Percentiles rank a stretch among this genome's conserved stretches.
Evolutionary conservation across 2,329 filamentous ascomycete genomes (phyloP).

Genomic region (Lanzia echinophila): DNA sequence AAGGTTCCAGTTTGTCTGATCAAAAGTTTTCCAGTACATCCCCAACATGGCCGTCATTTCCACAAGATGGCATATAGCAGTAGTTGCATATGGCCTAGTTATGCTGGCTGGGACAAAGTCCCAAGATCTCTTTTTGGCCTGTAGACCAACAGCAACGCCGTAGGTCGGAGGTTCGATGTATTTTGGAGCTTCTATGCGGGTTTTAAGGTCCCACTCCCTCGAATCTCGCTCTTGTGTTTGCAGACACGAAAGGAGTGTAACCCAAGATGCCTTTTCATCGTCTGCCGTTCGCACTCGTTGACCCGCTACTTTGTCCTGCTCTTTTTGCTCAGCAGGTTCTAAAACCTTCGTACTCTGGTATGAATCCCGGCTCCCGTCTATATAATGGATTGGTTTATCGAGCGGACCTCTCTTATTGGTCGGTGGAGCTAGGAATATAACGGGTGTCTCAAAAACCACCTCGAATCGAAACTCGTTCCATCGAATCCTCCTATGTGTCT

Average conservation of each 20-base stretch:
- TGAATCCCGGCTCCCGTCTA: constrained; percentile 22
- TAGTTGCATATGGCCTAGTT: constrained; percentile 31
- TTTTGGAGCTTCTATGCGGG: constrained; percentile 9
- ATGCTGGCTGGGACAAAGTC: constrained; percentile 34
- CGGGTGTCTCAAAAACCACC: constrained; percentile 33
- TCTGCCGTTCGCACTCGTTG: constrained; percentile 45
- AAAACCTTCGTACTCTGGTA: constrained; percentile 22
- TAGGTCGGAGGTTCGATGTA: constrained; percentile 13
- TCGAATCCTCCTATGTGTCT: constrained; percentile 28
- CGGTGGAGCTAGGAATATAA: constrained; percentile 28
- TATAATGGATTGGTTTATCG: constrained; percentile 18
- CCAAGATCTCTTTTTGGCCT: constrained; percentile 32
- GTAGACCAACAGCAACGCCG: constrained; percentile 24
- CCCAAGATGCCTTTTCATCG: constrained; percentile 51
- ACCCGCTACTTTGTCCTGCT: constrained; percentile 4
- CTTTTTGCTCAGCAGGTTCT: neutral
- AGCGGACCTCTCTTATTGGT: constrained; percentile 22
- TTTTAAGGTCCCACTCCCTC: constrained; percentile 34
- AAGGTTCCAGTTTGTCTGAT: constrained; percentile 43
- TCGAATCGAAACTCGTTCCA: constrained; percentile 33
- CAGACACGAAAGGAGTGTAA: constrained; percentile 42
- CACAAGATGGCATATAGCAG: constrained; percentile 32
- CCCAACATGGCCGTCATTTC: constrained; percentile 35
- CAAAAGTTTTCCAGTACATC: constrained; percentile 54
- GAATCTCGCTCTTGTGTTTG: constrained; percentile 46